Evolutionary conservation across 2,329 filamentous ascomycete genomes (phyloP), one percentile per base, ranked within the genome.

Genomic region (Chaetothyriales sp.): DNA sequence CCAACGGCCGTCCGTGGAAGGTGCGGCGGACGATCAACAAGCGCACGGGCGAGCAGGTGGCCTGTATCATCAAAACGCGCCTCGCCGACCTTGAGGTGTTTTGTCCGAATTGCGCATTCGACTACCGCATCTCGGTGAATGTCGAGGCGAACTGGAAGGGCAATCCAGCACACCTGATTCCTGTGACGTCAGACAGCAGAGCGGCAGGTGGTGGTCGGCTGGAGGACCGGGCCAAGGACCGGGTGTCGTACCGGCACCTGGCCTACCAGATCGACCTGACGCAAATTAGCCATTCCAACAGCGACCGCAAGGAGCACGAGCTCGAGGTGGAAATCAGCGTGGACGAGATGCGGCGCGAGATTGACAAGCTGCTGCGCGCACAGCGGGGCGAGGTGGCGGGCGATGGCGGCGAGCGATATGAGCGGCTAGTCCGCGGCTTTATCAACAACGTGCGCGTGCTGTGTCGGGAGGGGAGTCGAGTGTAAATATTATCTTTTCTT

Each of bases 121-220:
- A 98, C 68, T 95, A 89, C 69, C 86, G 92, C 9, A 83, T 98
- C 60, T 94, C 88, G 62, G 82, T 98, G 63, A 97, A 95, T 64
- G 77, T 98, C 1, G 94, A 98, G 78, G 89, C 94, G 78, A 78
- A 83, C 50, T 94, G 83, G 72, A 77, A 88, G 2, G 87, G 89
- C 20, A 73, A 80, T 1, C 62, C 85, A 0, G 73, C 81, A 6
- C 70, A 72, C 19, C 67, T 81, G 2, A 65, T 70, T 0, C 67
- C 73, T 2, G 61, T 66, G 10, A 61, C 65, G 7, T 40, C 33
- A 40, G 10, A 40, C 13, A 40, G 2, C 7, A 4, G 33, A 10
- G 33, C 10, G 10, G 33, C 10, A 5, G 73, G 75, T 20, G 67
- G 65, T 37, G 70, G 67, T 45, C 69, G 61, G 13, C 33, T 40